Evolutionary conservation across 2,329 filamentous ascomycete species (phyloP), one percentile per base, ranked within the genome.

Genomic region (Aspergillus sojae): DNA sequence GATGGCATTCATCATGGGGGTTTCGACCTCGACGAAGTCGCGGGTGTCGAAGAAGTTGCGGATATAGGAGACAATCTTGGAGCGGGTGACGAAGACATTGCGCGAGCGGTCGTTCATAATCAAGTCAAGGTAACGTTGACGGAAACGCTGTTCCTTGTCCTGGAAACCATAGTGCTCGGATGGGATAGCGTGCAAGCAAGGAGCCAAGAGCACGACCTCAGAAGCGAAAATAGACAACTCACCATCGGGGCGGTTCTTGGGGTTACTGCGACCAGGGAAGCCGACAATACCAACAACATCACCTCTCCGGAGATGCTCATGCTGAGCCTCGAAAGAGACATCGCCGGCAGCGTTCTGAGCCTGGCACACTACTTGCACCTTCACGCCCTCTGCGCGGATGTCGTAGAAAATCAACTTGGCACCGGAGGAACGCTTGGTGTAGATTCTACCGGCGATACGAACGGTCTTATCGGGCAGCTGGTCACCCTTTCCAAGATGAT

Each of bases 1-100:
- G 75, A 97, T 96, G 73, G 91, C 88, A 78, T 97, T 96, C 87
- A 99, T 94, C 88, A 98, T 97, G 5, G 95, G 94, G 0, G 95
- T 99, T 82, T 98, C 93, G 30, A 98, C 94, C 78, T 97, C 94
- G 61, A 93, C 85, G 79, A 99, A 99, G 72, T 94, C 92, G 60
- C 90, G 86, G 70, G 90, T 87, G 73, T 97, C 92, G 71, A 99
- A 92, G 85, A 90, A 99, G 72, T 88, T 86, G 70, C 95, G 92
- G 70, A 99, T 91, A 77, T 93, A 97, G 65, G 87, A 89, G 75
- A 96, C 88, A 74, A 98, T 94, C 86, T 92, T 93, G 74, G 92
- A 88, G 61, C 95, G 88, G 45, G 91, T 93, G 73, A 93, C 85
- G 79, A 98, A 91, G 62, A 94, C 91, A 64, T 96, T 87, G 61